Conservation (phyloP, 1,284 basidiomycete species). For the Takashimella tepidaria region DNA sequence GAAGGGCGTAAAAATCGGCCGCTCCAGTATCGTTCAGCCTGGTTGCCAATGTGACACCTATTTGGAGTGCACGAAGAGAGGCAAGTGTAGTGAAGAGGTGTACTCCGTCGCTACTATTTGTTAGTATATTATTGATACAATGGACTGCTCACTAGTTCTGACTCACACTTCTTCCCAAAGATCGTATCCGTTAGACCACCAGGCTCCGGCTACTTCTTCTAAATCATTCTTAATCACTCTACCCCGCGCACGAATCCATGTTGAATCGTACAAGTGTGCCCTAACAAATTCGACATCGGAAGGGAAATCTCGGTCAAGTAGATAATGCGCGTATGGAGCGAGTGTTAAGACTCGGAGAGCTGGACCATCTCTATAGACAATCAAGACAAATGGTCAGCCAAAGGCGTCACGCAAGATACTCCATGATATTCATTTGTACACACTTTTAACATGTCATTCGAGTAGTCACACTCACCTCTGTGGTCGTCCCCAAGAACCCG, state of each 20-base stretch:
- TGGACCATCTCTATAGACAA: conserved; percentile 47
- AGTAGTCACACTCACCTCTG: no score
- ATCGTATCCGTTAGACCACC: conserved; percentile 46
- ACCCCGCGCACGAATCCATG: conserved; percentile 10
- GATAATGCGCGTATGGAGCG: conserved; percentile 47
- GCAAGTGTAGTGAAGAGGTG: conserved; percentile 51
- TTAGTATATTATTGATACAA: background rate
- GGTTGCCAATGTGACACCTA: conserved; percentile 45
- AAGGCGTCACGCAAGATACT: no score
- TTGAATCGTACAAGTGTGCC: conserved; percentile 41
- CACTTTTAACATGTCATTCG: no score
- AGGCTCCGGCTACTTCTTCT: conserved; percentile 49
- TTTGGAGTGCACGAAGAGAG: conserved; percentile 42
- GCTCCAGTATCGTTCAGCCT: conserved; percentile 42
- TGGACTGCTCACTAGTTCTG: background rate
- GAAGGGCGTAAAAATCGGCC: conserved; percentile 35
- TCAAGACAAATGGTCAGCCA: background rate
- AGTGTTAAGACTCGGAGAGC: conserved; percentile 49
- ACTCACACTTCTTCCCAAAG: conserved; percentile 45
- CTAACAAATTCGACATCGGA: conserved; percentile 42
- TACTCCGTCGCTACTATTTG: conserved; percentile 29
- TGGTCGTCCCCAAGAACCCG: conserved; percentile 49
- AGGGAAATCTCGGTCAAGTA: conserved; percentile 41
- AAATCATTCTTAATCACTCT: conserved; percentile 52
- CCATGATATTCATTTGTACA: no score